Percentiles rank a stretch among this genome's conserved stretches.
phyloP scores from a whole-genome alignment of 352 stramenopile genomes.

The Pythium aristosporum region DNA sequence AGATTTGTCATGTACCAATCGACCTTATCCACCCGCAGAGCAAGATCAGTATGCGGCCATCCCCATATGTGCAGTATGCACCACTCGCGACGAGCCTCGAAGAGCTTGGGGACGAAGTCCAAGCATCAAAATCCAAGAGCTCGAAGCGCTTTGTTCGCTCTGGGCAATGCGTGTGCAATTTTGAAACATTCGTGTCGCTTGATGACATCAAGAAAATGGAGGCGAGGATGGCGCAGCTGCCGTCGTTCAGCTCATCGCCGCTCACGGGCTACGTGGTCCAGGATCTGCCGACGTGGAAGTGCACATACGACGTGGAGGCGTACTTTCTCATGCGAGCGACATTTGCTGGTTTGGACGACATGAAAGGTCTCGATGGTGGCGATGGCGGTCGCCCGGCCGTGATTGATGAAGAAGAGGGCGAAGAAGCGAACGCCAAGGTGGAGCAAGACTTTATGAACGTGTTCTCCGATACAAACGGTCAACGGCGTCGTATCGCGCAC shows the following conservation, averaged over 20 bases:
- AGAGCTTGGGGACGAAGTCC: conserved; percentile 73
- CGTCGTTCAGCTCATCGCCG: conserved; percentile 37
- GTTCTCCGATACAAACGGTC: conserved; percentile 44
- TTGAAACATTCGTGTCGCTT: conserved; percentile 71
- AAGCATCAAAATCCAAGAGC: conserved; percentile 66
- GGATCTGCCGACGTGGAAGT: conserved; percentile 85
- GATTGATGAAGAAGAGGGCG: conserved; percentile 32
- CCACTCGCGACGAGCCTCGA: conserved; percentile 78
- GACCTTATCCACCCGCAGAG: conserved; percentile 84
- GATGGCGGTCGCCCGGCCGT: conserved; percentile 24
- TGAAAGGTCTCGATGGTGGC: conserved; percentile 22
- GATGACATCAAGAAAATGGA: conserved; percentile 49
- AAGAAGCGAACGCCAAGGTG: conserved; percentile 69
- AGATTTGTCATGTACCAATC: conserved; percentile 80
- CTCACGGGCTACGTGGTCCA: conserved; percentile 81
- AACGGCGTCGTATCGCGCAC: conserved; percentile 52
- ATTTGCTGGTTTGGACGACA: conserved; percentile 66
- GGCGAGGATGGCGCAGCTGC: conserved; percentile 43
- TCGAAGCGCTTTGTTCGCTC: conserved; percentile 81
- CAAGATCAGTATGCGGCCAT: conserved; percentile 86
- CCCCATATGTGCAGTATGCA: conserved; percentile 82
- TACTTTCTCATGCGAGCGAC: conserved; percentile 87
- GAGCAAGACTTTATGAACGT: conserved; percentile 82
- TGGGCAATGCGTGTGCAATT: conserved; percentile 78
- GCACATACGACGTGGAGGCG: conserved; percentile 86